These are phyloP conservation scores for Omphalea diandra DNA, from an alignment of 441 rosid genomes.

Conservation along the genomic window DNA sequence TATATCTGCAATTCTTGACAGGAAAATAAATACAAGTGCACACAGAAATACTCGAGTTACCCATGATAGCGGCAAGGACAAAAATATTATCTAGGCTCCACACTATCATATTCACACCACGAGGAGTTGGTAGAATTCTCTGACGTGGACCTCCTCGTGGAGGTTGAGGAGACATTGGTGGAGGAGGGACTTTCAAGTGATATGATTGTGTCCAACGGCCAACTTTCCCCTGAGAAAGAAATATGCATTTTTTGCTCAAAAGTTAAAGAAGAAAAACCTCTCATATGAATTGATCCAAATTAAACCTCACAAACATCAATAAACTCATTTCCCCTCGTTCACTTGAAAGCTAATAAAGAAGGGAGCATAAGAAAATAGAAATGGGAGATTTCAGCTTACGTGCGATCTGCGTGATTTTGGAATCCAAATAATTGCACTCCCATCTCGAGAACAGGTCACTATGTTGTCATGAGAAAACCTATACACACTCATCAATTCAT, in stretches of 20 bases:
- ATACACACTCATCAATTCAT: slow-evolving; percentile 22
- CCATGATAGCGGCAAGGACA: slow-evolving; percentile 99
- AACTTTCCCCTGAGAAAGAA: slow-evolving; percentile 66
- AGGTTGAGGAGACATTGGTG: slow-evolving; percentile 97
- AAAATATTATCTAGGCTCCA: slow-evolving; percentile 99
- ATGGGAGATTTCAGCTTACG: slow-evolving; percentile 45
- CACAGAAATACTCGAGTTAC: slow-evolving; percentile 38
- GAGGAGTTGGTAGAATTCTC: slow-evolving; percentile 95
- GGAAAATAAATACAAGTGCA: neutral
- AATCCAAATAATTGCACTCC: slow-evolving; percentile 99
- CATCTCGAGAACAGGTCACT: slow-evolving; percentile 99
- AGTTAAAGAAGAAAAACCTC: neutral
- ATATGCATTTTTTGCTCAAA: slow-evolving; percentile 13
- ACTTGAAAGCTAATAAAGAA: neutral
- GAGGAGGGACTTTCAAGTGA: slow-evolving; percentile 99
- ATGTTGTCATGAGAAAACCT: slow-evolving; percentile 97
- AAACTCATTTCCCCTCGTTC: neutral
- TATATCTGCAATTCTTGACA: neutral
- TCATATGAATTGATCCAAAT: neutral
- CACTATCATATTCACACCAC: slow-evolving; percentile 97
- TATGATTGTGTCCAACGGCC: slow-evolving; percentile 88
- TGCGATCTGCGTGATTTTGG: slow-evolving; percentile 89
- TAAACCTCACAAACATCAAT: slow-evolving; percentile 18
- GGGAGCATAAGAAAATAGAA: slow-evolving; percentile 1
- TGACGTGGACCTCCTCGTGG: slow-evolving; percentile 99